Evolutionary conservation across 2,329 filamentous ascomycete genomes (phyloP), one percentile per base, ranked within the genome.

Genomic region (Fonsecaea nubica): DNA sequence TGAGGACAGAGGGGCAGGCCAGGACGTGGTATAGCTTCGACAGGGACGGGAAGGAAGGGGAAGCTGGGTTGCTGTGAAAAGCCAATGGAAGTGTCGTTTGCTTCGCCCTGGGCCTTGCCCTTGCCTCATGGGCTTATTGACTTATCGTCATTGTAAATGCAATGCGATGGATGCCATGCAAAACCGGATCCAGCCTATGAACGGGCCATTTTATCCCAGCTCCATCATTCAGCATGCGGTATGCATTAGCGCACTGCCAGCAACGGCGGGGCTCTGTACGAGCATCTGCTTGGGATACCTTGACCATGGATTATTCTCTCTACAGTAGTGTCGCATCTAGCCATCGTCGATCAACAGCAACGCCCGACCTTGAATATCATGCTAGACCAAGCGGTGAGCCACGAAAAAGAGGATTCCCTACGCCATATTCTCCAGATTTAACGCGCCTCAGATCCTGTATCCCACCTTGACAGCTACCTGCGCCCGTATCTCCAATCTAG

Each of bases 1-100:
- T 35, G 45, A 42, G 45, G 18, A 38, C 32, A 52, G 40, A 60
- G 58, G 25, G 30, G 32, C 33, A 21, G 58, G 18, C 13, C 18
- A 58, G 59, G 58, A 61, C 64, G 72, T 69, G 59, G 68, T 60
- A 48, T 33, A 52, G 42, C 58, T 25, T 60, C 42, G 45, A 53
- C 5, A 38, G 25, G 30, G 40, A 13, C 57, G 38, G 57, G 57
- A 64, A 55, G 67, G 50, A 45, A 56, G 32, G 61, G 42, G 58
- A 36, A 55, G 38, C 36, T 55, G 35, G 45, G 25, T 50, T 10
- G 4, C 25, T 25, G 12, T 52, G 25, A 13, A 53, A 59, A 45
- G 38, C 42, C 30, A 61, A 53, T 61, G 32, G 58, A 53, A 45
- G 32, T 53, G 42, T 36, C 25, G 30, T 2, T 25, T 25, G 25